Evolutionary conservation across 768 basidiomycete genomes (phyloP).

Genomic region (Kwoniella pini): DNA sequence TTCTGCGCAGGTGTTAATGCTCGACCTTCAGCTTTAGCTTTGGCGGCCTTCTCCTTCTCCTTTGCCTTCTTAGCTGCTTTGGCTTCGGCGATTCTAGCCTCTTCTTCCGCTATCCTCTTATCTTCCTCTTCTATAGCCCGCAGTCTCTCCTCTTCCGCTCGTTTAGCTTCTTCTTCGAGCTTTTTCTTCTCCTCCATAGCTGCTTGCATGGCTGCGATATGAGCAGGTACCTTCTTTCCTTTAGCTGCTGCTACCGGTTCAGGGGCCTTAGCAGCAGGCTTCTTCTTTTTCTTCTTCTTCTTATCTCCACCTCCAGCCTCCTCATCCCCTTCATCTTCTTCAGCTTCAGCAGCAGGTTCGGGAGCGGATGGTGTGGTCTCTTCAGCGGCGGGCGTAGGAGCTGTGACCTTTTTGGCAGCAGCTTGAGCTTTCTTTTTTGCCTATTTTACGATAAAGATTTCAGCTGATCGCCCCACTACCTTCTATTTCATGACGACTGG

Average conservation of each 20-base stretch:
- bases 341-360: conserved; percentile 59
- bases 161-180: conserved; percentile 77
- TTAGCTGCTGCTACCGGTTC: conserved; percentile 61
- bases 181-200: conserved; percentile 90
- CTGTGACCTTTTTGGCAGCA: conserved; percentile 69
- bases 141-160: conserved; percentile 72
- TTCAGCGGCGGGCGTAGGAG: conserved; percentile 51
- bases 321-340: conserved; percentile 69
- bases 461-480: background rate
- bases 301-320: conserved; percentile 66
- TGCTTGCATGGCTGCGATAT: conserved; percentile 79
- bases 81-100: conserved; percentile 60
- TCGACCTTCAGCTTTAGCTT: conserved; percentile 89
- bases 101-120: conserved; percentile 67
- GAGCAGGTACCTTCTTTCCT: conserved; percentile 56
- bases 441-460: conserved; percentile 56
- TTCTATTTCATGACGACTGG: background rate
- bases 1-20: conserved; percentile 97
- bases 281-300: conserved; percentile 74
- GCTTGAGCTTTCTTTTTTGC: conserved; percentile 94
- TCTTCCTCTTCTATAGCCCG: conserved; percentile 86
- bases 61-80: conserved; percentile 63
- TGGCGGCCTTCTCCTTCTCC: conserved; percentile 67
- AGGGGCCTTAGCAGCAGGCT: conserved; percentile 54
- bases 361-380: conserved; percentile 49